Evolutionary conservation across 495 filamentous ascomycete genomes (phyloP).

Genomic region (Oidiodendron maius): DNA sequence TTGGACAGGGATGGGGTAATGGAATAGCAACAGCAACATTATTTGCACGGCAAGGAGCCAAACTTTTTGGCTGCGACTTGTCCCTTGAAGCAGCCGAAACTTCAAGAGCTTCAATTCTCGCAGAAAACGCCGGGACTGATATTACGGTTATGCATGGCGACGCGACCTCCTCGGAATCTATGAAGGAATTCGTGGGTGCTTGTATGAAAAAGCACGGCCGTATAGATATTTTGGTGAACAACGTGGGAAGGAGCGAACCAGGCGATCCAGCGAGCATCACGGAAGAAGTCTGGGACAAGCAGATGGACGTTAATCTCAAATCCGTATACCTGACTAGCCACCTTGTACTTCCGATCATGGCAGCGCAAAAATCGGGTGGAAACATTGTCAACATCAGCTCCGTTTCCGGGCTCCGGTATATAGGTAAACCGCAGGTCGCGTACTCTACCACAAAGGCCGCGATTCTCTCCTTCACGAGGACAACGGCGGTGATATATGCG

Average conservation of each 20-base stretch:
- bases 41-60: conserved; percentile 37
- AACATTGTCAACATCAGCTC: conserved; percentile 37
- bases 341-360: conserved; percentile 45
- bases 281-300: conserved; percentile 42
- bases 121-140: conserved; percentile 22
- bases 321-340: conserved; percentile 43
- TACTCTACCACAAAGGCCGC: conserved; percentile 47
- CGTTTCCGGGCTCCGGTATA: conserved; percentile 45
- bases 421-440: conserved; percentile 45
- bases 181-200: conserved; percentile 36
- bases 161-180: conserved; percentile 36
- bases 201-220: conserved; percentile 39
- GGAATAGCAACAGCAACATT: conserved; percentile 39
- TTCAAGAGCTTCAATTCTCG: conserved; percentile 27
- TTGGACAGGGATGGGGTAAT: conserved; percentile 41
- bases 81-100: conserved; percentile 28
- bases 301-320: conserved; percentile 47
- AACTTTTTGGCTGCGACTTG: conserved; percentile 41
- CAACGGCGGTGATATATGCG: conserved; percentile 45
- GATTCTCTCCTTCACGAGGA: conserved; percentile 43
- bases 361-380: conserved; percentile 27
- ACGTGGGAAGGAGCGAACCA: conserved; percentile 43
- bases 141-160: conserved; percentile 34
- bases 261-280: conserved; percentile 41
- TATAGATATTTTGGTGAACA: conserved; percentile 53